Evolutionary conservation across 257 asterid genomes (phyloP), one percentile per base, ranked within the genome.

Genomic region (Solanum tarijense): DNA sequence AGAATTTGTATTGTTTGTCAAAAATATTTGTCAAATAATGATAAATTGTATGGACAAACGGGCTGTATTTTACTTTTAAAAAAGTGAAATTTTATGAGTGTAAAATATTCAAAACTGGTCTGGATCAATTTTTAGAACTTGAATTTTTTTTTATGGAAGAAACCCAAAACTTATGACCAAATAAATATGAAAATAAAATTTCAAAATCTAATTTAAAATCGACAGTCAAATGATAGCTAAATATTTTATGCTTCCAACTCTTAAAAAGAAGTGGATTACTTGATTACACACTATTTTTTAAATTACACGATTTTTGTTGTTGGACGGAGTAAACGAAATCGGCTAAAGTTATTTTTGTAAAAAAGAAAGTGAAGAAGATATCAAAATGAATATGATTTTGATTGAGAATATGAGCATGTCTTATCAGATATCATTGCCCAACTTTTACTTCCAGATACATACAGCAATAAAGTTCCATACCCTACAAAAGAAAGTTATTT

Each of bases 321-420:
- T 48, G 43, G 85, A 29, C 9, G 41, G 68, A 81, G 85, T 81
- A 81, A 81, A 81, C 27, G 27, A 79, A 18, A 81, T 29, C 43
- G 69, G 85, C 69, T 4, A 43, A 46, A 43, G 84, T 58, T 43
- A 14, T 25, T n/a, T 43, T 55, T 16, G 36, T 29, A 1, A 7
- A 55, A 55, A 1, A 55, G 20, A 46, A 79, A 43, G 41, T 13
- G 39, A 81, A 81, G 39, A 81, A 81, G 16, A 81, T 18, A 46
- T 81, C 68, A 3, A 81, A 46, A 81, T 48, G 85, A 29, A 29
- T 9, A 81, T 81, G 69, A 48, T 81, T 81, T 81, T 81, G 85
- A 81, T 81, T 81, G 85, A 81, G 41, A 81, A 46, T 81, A 46
- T 48, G 68, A 81, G 85, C 85, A 46, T 18, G 85, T 81, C 85